Conservation (phyloP, 106 monocot species). For the Phalaenopsis aphrodite region DNA sequence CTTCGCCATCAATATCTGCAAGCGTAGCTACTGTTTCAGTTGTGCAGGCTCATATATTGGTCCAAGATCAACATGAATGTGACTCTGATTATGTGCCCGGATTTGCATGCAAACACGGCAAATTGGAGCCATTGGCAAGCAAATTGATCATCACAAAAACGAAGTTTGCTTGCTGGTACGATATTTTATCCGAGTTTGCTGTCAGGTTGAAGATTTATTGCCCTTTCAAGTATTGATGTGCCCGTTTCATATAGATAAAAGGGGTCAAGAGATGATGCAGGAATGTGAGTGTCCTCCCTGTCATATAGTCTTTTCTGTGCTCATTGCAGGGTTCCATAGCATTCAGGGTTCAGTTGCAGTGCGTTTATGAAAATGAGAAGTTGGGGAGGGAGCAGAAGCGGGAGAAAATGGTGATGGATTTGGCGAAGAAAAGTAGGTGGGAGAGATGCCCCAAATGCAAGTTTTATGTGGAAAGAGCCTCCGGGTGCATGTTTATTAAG, state of each 20-base stretch:
- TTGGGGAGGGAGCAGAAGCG: constrained; percentile 31
- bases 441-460: constrained; percentile 59
- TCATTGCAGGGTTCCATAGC: constrained; percentile 61
- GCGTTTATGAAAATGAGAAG: constrained; percentile 14
- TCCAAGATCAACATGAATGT: constrained; percentile 8
- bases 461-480: constrained; percentile 48
- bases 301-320: constrained; percentile 52
- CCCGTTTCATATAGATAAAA: background rate
- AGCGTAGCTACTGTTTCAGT: background rate
- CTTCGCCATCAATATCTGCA: constrained; percentile 1
- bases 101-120: background rate
- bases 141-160: background rate
- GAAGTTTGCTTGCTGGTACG: constrained; percentile 11
- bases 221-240: constrained; percentile 13
- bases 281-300: constrained; percentile 47
- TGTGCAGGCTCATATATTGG: background rate
- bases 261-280: background rate
- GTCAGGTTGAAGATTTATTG: constrained; percentile 5
- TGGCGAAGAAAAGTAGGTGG: constrained; percentile 35
- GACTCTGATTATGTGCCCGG: constrained; percentile 3
- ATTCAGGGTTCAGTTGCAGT: constrained; percentile 30
- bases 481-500: constrained; percentile 51
- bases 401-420: constrained; percentile 37
- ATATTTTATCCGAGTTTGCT: constrained; percentile 2
- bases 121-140: constrained; percentile 5